Evolutionary conservation across 495 filamentous ascomycete genomes (phyloP), one percentile per base, ranked within the genome.

Genomic region (Talaromyces stipitatus): DNA sequence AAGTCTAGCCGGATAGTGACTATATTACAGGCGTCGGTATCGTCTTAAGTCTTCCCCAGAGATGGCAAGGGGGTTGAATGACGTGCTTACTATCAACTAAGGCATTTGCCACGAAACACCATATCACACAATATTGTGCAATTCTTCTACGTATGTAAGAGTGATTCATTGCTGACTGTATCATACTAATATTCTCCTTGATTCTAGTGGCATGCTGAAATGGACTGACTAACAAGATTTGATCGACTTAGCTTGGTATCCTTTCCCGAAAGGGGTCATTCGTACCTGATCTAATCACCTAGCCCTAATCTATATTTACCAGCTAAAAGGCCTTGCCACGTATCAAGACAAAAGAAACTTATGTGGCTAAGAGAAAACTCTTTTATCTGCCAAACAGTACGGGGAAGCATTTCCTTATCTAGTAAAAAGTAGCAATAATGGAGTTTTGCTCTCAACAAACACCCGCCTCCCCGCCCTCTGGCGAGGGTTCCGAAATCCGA

Each of bases 21-120:
- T n/a, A n/a, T n/a, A n/a, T 1, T 36, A 36, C n/a, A 8, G 29
- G 16, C 16, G n/a, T 16, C 5, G 18, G 18, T 3, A 41, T 41
- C 36, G 36, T 41, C n/a, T 41, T n/a, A n/a, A 41, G 18, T 41
- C 36, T 16, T 36, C 32, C 36, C 45, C 45, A 10, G 45, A 23
- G 20, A 48, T 48, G 45, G 45, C 45, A 48, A 48, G 45, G 45
- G 45, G 45, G n/a, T n/a, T 26, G 24, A 48, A 48, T 48, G 45
- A n/a, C 45, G 45, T 48, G 45, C 45, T 48, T 26, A 18, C 45
- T 26, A 18, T 11, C 16, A 14, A 4, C n/a, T 24, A 48, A 48
- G 24, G 24, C 36, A 41, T 41, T 41, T 41, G 36, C 36, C 36
- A 41, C 36, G 4, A 41, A 41, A 41, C 36, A 41, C 36, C 36